Evolutionary conservation across 2,329 filamentous ascomycete genomes (phyloP), one percentile per base, ranked within the genome.

Genomic region (Aaosphaeria pasadenensis): DNA sequence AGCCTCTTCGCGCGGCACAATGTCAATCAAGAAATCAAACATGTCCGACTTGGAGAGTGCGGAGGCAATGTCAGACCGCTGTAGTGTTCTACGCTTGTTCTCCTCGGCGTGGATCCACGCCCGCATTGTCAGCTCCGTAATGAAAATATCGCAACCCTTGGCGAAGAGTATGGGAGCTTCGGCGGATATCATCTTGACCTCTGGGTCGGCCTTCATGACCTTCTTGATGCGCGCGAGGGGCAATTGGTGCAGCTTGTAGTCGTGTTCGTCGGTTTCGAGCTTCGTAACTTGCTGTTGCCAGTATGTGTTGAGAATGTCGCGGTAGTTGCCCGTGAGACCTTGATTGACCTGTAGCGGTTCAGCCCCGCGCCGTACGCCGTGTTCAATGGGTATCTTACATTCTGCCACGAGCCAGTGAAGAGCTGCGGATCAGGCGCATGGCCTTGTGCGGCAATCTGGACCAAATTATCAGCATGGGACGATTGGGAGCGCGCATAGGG

Each of bases 11-110:
- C 94, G 86, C 4, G 94, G 94, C 5, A 99, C 94, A 53, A 99
- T 99, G 67, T 99, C 94, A 69, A 99, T 99, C 50, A 99, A 79
- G 74, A 99, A 99, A 75, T 99, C 94, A 71, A 99, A 99, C 94
- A 99, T 99, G 75, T 99, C 94, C 24, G 91, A 96, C 74, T 99
- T 99, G 51, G 90, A 88, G 28, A 99, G 79, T 11, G 94, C 94
- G 7, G 91, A 95, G 24, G 94, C 94, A 68, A 99, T 99, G 66
- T 99, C 94, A 48, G 90, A 96, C 44, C 94, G 85, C 73, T 99
- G 94, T 38, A 99, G 78, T 1, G 94, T 99, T 39, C 94, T 86
- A 30, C 94, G 84, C 78, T 99, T 99, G 77, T 99, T 99, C 74
- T 99, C 94, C 69, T 99, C 94, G 11, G 94, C 94, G 63, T 99